phyloP scores from a whole-genome alignment of 1,284 basidiomycete genomes.

The Irpex sp. region DNA sequence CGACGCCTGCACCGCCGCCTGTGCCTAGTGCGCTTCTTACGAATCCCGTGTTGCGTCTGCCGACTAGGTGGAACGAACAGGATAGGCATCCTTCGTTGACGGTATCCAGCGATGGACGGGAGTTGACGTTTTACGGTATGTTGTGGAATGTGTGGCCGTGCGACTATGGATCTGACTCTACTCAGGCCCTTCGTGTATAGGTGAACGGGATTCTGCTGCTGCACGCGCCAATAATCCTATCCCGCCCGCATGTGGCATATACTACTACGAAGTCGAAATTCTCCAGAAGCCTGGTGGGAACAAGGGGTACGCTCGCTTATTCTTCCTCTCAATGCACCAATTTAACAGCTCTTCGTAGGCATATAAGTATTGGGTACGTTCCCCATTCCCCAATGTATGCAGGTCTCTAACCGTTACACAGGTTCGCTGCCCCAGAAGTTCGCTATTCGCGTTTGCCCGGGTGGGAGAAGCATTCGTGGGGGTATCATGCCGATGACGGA shows the following conservation, averaged over 20 bases:
- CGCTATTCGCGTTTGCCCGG: slow-evolving; percentile 77
- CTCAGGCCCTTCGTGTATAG: slow-evolving; percentile 45
- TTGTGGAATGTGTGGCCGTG: slow-evolving; percentile 5
- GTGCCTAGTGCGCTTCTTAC: slow-evolving; percentile 21
- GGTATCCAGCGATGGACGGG: slow-evolving; percentile 64
- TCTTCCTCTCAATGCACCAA: too few species aligned
- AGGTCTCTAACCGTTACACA: slow-evolving; percentile 15
- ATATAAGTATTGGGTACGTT: slow-evolving; percentile 70
- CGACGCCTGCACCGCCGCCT: slow-evolving; percentile 19
- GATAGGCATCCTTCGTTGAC: slow-evolving; percentile 53
- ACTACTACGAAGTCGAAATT: slow-evolving; percentile 87
- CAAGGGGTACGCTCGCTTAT: slow-evolving; percentile 52
- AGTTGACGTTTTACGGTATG: slow-evolving; percentile 61
- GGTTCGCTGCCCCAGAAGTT: slow-evolving; percentile 45
- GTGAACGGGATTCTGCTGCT: slow-evolving; percentile 78
- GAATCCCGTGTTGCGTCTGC: slow-evolving; percentile 52
- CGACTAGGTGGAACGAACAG: slow-evolving; percentile 73
- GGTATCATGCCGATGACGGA: slow-evolving; percentile 93
- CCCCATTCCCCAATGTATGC: background rate
- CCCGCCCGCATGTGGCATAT: slow-evolving; percentile 79
- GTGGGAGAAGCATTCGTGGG: slow-evolving; percentile 89
- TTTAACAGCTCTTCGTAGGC: slow-evolving; percentile 33
- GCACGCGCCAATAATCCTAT: slow-evolving; percentile 72
- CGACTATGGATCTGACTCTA: slow-evolving; percentile 2
- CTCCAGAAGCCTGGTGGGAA: slow-evolving; percentile 56